Conservation (phyloP, 2,329 filamentous ascomycete genomes). For the Verticillium albo-atrum region DNA sequence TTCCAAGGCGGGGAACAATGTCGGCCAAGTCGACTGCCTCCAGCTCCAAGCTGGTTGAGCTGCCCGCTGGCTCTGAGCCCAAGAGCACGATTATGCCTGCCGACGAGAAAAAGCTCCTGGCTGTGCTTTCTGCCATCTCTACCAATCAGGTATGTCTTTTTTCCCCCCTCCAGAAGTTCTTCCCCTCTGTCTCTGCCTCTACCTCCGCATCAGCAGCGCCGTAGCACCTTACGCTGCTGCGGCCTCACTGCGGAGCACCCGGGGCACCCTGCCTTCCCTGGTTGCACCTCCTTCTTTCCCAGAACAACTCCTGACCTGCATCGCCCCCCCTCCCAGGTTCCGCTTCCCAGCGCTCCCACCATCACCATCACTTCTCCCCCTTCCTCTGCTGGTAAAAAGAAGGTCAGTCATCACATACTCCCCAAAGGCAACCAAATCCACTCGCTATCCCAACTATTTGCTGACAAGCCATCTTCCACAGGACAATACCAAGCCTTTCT, state of each 20-base stretch:
- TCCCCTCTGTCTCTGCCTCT: not conserved
- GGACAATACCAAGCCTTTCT: not conserved
- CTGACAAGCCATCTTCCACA: not conserved
- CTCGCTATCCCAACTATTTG: not conserved
- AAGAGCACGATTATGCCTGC: not conserved
- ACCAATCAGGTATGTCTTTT: not conserved
- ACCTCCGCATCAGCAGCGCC: not conserved
- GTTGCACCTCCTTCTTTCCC: not conserved
- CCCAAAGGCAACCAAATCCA: not conserved
- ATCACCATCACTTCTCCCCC: conserved; percentile 8
- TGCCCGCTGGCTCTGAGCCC: conserved; percentile 1
- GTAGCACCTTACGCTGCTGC: too few species aligned
- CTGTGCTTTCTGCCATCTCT: not conserved
- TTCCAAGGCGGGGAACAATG: conserved; percentile 18
- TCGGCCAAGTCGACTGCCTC: conserved; percentile 21
- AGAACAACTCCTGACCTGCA: not conserved
- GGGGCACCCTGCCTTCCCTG: not conserved
- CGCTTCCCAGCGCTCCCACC: not conserved
- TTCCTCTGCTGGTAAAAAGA: conserved; percentile 1
- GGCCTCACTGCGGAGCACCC: not conserved
- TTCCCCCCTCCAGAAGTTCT: not conserved
- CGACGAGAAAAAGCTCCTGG: not conserved
- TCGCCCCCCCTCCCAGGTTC: not conserved
- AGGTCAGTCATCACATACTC: not conserved
- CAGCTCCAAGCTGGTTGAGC: conserved; percentile 18